Percentiles rank a stretch among this genome's conserved stretches.
Conservation (phyloP, 2,329 filamentous ascomycete species). For the Hymenoscyphus occultus region DNA sequence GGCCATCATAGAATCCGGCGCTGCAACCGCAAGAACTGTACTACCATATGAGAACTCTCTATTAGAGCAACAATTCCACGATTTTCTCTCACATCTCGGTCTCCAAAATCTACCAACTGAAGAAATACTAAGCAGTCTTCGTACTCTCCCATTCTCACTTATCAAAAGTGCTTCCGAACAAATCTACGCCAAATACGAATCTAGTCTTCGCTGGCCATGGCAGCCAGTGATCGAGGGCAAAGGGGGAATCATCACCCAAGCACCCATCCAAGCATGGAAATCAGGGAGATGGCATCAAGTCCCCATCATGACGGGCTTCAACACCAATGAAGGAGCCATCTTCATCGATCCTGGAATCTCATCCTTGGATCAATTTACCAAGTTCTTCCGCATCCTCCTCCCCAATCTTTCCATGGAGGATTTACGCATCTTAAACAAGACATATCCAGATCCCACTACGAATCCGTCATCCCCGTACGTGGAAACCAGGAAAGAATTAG, state of each 20-base stretch:
- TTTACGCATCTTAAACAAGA: constrained; percentile 49
- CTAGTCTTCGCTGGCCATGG: constrained; percentile 58
- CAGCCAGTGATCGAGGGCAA: constrained; percentile 64
- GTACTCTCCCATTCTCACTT: constrained; percentile 40
- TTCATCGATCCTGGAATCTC: constrained; percentile 56
- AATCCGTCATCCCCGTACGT: constrained; percentile 42
- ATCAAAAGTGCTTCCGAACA: constrained; percentile 43
- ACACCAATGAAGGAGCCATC: constrained; percentile 64
- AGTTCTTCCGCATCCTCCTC: constrained; percentile 61
- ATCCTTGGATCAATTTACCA: constrained; percentile 50
- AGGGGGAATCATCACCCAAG: constrained; percentile 51
- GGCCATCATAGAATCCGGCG: constrained; percentile 57
- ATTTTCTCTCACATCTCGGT: constrained; percentile 55
- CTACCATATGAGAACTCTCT: constrained; percentile 52
- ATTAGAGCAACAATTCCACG: constrained; percentile 54
- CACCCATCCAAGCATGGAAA: constrained; percentile 59
- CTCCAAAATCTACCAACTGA: constrained; percentile 42
- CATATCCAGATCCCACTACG: constrained; percentile 60
- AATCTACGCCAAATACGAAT: constrained; percentile 45
- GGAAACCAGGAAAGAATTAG: constrained; percentile 41
- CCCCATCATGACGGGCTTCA: constrained; percentile 67
- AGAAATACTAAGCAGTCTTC: constrained; percentile 51
- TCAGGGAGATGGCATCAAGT: constrained; percentile 51
- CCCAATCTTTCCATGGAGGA: constrained; percentile 53
- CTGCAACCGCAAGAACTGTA: constrained; percentile 53